Conservation (phyloP, 345 rosid species). For the Salix purpurea region DNA sequence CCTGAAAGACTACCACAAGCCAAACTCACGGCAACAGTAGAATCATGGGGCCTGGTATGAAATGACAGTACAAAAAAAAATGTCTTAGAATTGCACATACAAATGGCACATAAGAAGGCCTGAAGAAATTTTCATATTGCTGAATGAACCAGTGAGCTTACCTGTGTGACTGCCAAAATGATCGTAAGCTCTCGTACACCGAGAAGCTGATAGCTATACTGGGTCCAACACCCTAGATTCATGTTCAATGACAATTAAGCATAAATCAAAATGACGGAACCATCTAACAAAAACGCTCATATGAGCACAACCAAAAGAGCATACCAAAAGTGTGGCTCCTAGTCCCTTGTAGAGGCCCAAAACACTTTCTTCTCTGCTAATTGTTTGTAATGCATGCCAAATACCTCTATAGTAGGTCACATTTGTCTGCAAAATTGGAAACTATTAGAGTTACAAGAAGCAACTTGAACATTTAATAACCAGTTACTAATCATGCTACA, state of each 20-base stretch:
- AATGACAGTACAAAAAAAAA: not conserved
- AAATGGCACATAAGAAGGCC: not conserved
- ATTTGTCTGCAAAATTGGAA: slow-evolving; percentile 54
- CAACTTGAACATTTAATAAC: not conserved
- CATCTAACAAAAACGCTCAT: not conserved
- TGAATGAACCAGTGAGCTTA: slow-evolving; percentile 6
- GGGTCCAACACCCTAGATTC: slow-evolving; percentile 85
- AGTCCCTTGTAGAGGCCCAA: slow-evolving; percentile 92
- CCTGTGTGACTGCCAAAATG: slow-evolving; percentile 74
- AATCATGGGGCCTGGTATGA: slow-evolving; percentile 67
- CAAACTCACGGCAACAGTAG: slow-evolving; percentile 61
- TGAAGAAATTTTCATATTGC: not conserved
- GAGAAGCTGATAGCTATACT: slow-evolving; percentile 87
- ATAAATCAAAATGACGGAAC: not conserved
- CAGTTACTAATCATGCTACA: not conserved
- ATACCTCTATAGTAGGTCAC: slow-evolving; percentile 78
- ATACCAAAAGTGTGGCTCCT: slow-evolving; percentile 91
- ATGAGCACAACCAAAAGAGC: slow-evolving; percentile 5
- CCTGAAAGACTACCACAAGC: slow-evolving; percentile 98
- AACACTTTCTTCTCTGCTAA: slow-evolving; percentile 77
- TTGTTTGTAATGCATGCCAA: slow-evolving; percentile 65
- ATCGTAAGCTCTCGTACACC: slow-evolving; percentile 62
- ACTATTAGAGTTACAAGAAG: not conserved
- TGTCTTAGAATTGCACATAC: not conserved
- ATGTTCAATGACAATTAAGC: slow-evolving; percentile 1